Evolutionary conservation across 192 early-diverging fungal genomes (phyloP).

Genomic region (Spizellomyces punctatus): DNA sequence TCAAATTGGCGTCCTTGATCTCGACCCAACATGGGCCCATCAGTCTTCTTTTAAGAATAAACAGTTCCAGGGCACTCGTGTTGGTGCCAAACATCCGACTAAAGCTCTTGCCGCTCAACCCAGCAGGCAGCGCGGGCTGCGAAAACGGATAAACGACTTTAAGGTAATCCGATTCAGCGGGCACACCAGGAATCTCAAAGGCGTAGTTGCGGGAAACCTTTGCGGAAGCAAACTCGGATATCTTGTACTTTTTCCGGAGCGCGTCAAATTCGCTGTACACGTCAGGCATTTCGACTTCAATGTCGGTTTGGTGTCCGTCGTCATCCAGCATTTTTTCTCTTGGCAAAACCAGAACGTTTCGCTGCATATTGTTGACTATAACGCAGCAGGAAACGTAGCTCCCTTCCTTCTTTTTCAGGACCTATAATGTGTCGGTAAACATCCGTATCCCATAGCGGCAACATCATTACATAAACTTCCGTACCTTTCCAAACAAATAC

Average conservation of each 20-base stretch:
- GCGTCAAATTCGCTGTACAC: slow-evolving; percentile 78
- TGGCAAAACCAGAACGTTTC: slow-evolving; percentile 94
- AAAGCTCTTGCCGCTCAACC: slow-evolving; percentile 73
- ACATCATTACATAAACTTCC: background rate
- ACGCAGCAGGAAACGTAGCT: slow-evolving; percentile 81
- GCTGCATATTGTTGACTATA: slow-evolving; percentile 73
- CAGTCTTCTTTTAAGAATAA: slow-evolving; percentile 89
- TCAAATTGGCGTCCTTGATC: slow-evolving; percentile 61
- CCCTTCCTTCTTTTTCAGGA: slow-evolving; percentile 51
- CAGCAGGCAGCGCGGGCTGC: slow-evolving; percentile 55
- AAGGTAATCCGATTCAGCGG: slow-evolving; percentile 78
- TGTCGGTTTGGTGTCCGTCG: slow-evolving; percentile 56
- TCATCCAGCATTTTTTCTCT: slow-evolving; percentile 58
- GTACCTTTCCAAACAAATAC: slow-evolving; percentile 92
- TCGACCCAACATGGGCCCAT: slow-evolving; percentile 97
- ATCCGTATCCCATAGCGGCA: background rate
- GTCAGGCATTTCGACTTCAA: slow-evolving; percentile 60
- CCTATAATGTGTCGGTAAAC: slow-evolving; percentile 36
- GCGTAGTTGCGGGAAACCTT: slow-evolving; percentile 82
- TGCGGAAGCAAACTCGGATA: slow-evolving; percentile 64
- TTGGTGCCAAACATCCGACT: slow-evolving; percentile 86
- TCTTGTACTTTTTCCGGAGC: slow-evolving; percentile 55
- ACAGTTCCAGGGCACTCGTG: slow-evolving; percentile 86
- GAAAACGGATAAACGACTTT: slow-evolving; percentile 82
- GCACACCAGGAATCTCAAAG: slow-evolving; percentile 85